Evolutionary conservation across 2,329 filamentous ascomycete species (phyloP).

Genomic region (Hysterium pulicare): DNA sequence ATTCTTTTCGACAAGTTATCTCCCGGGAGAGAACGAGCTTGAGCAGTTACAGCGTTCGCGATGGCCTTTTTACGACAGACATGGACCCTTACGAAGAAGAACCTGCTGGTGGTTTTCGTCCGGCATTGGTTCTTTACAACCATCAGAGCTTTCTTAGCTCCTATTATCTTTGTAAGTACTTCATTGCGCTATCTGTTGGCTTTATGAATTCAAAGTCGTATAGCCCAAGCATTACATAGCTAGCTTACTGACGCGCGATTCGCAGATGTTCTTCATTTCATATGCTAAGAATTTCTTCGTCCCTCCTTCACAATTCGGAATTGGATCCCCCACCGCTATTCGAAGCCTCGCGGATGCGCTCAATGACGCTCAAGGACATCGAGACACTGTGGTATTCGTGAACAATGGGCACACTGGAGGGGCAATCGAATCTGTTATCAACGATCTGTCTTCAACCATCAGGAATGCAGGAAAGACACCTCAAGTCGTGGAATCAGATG

Average conservation of each 20-base stretch:
- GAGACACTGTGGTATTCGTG: slow-evolving; percentile 72
- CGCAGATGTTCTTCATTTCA: slow-evolving; percentile 48
- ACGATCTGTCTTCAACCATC: slow-evolving; percentile 58
- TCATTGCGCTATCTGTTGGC: neutral
- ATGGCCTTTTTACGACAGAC: slow-evolving; percentile 48
- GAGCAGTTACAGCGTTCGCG: neutral
- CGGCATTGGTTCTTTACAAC: slow-evolving; percentile 54
- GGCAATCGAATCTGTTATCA: slow-evolving; percentile 69
- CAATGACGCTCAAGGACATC: slow-evolving; percentile 52
- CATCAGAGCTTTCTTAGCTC: slow-evolving; percentile 54
- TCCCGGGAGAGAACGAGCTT: no score
- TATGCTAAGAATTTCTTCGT: slow-evolving; percentile 83
- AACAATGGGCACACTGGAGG: slow-evolving; percentile 68
- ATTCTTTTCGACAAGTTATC: no score
- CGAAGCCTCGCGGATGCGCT: slow-evolving; percentile 65
- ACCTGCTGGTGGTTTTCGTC: slow-evolving; percentile 52
- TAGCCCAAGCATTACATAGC: no score
- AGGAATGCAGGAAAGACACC: slow-evolving; percentile 55
- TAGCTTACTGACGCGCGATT: slow-evolving; percentile 1
- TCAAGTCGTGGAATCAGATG: slow-evolving; percentile 52
- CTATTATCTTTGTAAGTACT: slow-evolving; percentile 48
- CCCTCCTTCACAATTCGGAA: slow-evolving; percentile 70
- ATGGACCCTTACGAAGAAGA: slow-evolving; percentile 57
- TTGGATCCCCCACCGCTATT: slow-evolving; percentile 61
- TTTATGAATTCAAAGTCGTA: no score